These are phyloP conservation scores for Fusarium sp. DNA, from an alignment of 2,329 filamentous ascomycete genomes.

Conservation along the genomic window DNA sequence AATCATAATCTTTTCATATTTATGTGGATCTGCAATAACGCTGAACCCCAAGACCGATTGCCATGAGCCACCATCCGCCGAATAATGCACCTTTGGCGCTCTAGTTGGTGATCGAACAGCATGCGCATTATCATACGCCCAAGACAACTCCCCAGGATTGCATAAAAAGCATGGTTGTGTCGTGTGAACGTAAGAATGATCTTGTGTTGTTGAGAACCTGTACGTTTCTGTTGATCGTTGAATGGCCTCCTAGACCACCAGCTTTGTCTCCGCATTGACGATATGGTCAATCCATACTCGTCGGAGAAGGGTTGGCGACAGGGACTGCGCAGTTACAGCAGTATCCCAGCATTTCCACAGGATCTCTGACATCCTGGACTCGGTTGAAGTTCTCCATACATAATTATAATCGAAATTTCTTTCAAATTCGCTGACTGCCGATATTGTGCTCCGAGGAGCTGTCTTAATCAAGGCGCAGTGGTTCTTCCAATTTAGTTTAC, in stretches of 20 bases:
- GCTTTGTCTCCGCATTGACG: accelerated
- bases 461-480: background rate
- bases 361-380: background rate
- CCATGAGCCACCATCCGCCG: accelerated
- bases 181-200: no score
- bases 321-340: accelerated
- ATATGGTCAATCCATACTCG: accelerated
- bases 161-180: accelerated
- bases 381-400: background rate
- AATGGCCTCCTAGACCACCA: background rate
- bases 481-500: accelerated
- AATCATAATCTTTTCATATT: background rate
- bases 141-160: accelerated
- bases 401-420: background rate
- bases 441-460: background rate
- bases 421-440: background rate
- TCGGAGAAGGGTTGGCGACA: accelerated
- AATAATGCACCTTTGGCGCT: accelerated
- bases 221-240: background rate
- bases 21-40: no score
- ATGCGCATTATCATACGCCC: accelerated
- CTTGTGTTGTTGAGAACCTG: no score
- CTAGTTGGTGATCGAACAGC: accelerated
- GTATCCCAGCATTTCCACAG: accelerated
- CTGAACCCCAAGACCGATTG: no score